Conservation (phyloP, 768 basidiomycete species). For the Naganishia vaughanmartiniae region DNA sequence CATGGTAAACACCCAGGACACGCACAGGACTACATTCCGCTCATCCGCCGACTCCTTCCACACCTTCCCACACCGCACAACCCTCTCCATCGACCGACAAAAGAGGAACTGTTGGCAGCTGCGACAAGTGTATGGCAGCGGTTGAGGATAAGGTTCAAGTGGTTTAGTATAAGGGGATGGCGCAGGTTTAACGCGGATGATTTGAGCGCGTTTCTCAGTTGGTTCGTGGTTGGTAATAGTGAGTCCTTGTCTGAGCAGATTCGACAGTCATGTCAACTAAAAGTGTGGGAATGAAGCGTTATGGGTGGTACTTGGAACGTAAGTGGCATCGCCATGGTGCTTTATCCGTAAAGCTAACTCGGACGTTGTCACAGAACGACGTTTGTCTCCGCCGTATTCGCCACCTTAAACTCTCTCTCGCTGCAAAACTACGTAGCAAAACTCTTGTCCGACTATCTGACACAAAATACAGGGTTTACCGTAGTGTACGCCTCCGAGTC, state of each 20-base stretch:
- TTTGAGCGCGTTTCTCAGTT: slow-evolving; percentile 90
- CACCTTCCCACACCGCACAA: slow-evolving; percentile 32
- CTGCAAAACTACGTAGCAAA: slow-evolving; percentile 74
- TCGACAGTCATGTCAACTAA: background rate
- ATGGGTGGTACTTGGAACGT: slow-evolving; percentile 95
- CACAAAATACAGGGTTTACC: slow-evolving; percentile 85
- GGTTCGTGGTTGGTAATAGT: slow-evolving; percentile 91
- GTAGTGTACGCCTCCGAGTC: slow-evolving; percentile 54
- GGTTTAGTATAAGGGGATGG: slow-evolving; percentile 94
- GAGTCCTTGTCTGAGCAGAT: slow-evolving; percentile 25
- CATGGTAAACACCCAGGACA: slow-evolving; percentile 11
- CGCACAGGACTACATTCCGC: slow-evolving; percentile 45
- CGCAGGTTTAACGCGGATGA: slow-evolving; percentile 94
- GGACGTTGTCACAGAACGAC: slow-evolving; percentile 63
- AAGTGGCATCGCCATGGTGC: slow-evolving; percentile 50
- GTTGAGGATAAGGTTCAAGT: slow-evolving; percentile 85
- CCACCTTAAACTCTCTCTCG: slow-evolving; percentile 75
- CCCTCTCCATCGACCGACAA: slow-evolving; percentile 62
- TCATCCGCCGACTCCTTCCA: slow-evolving; percentile 45
- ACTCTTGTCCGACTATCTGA: slow-evolving; percentile 86
- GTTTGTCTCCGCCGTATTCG: slow-evolving; percentile 90
- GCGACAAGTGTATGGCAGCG: slow-evolving; percentile 90
- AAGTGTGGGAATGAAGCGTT: slow-evolving; percentile 55
- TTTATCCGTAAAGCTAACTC: background rate
- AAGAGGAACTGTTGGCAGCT: slow-evolving; percentile 82